Percentiles rank a stretch among this genome's conserved stretches.
phyloP scores from a whole-genome alignment of 208 protist genomes.

The Naegleria gruberi region DNA sequence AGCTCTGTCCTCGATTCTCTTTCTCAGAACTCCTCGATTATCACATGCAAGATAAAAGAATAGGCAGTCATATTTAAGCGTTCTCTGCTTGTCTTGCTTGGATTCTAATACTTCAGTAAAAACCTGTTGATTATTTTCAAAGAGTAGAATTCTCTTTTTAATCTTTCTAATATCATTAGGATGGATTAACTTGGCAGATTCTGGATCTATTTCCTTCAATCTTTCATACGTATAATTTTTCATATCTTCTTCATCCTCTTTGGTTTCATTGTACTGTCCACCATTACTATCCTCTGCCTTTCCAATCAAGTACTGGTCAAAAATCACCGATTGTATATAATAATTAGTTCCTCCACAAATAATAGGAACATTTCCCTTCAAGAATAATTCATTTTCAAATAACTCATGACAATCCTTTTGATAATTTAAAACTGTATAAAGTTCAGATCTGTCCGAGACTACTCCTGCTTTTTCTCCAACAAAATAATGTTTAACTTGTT shows the following conservation, averaged over 20 bases:
- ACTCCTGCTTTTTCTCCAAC: neutral
- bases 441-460: neutral
- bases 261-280: neutral
- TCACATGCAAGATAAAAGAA: neutral
- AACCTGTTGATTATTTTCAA: neutral
- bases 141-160: neutral
- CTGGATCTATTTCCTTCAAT: neutral
- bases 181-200: neutral
- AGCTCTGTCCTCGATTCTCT: neutral
- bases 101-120: neutral
- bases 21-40: neutral
- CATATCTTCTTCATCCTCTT: neutral
- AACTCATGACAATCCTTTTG: neutral
- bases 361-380: neutral
- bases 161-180: neutral
- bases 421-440: neutral
- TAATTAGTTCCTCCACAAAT: slow-evolving; percentile 9
- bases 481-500: neutral
- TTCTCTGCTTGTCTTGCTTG: neutral
- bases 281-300: neutral
- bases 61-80: neutral
- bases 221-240: neutral
- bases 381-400: neutral
- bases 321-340: neutral
- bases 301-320: neutral